Conservation (phyloP, 192 early-diverging fungal genomes). For the Chytriomyces sp. region DNA sequence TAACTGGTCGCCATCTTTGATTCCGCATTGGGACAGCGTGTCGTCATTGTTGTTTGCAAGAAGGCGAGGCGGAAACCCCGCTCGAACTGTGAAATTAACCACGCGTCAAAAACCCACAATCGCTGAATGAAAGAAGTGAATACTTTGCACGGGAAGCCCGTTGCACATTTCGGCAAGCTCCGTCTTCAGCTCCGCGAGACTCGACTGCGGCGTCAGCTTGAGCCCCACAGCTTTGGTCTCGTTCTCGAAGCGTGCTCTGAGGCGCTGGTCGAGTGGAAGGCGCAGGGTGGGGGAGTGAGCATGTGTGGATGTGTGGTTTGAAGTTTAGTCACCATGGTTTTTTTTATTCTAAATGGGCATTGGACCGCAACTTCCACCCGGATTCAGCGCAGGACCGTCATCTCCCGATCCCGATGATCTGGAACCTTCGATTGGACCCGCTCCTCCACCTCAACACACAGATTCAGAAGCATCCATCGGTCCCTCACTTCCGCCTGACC, state of each 20-base stretch:
- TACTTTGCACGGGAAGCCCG: not conserved
- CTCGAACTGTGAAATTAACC: constrained; percentile 8
- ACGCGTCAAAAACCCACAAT: not conserved
- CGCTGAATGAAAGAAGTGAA: not conserved
- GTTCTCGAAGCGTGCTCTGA: constrained; percentile 15
- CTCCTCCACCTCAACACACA: not conserved
- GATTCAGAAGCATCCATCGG: not conserved
- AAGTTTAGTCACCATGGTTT: not conserved
- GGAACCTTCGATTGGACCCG: not conserved
- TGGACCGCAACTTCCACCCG: not conserved
- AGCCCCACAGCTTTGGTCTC: constrained; percentile 15
- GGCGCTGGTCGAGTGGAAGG: constrained; percentile 3
- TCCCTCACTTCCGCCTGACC: constrained; percentile 5
- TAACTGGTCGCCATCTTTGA: constrained; percentile 34
- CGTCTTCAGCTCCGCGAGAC: not conserved
- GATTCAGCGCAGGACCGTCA: not conserved
- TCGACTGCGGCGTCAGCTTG: constrained; percentile 13
- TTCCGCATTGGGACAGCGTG: constrained; percentile 21
- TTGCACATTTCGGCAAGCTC: not conserved
- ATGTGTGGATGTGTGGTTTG: not conserved
- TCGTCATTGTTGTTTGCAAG: not conserved
- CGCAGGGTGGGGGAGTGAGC: not conserved
- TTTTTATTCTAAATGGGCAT: not conserved
- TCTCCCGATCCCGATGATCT: not conserved
- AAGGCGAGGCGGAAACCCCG: constrained; percentile 34